Base-by-base conservation (phyloP, 2,329 filamentous ascomycete genomes). In the Sarocladiaceae sp. region DNA sequence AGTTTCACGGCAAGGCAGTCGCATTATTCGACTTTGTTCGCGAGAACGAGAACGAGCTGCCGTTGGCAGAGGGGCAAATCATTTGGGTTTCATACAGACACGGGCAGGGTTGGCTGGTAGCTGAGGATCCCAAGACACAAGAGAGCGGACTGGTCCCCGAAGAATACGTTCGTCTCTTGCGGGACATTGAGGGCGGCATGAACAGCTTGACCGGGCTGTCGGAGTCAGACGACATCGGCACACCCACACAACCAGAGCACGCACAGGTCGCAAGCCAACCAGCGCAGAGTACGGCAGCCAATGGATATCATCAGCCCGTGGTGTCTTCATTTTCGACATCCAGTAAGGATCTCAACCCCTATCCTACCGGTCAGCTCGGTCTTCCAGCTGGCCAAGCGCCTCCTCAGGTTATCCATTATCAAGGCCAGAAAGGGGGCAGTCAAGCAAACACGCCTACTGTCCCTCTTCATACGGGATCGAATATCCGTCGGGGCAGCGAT, bases 71-170 rank as follows among this genome's bases (percentile, higher is more conserved):
- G 65, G 93, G 93, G 5, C 93, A 98, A 59, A 88, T 96, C 46
- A 95, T 98, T 46, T 85, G 93, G 72, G 90, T 98, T 19, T 95
- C 88, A 13, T 98, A 97, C 63, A 79, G 93, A 33, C 90, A 97
- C 59, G 91, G 91, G 13, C 89, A 97, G 65, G 93, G 93, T 45
- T 98, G 93, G 93, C 74, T 98, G 43, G 93, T 98, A 19, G 93
- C 93, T 3, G 88, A 96, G 66, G 93, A 98, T 58, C 90, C 91
- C 11, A 90, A 88, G 63, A 96, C 89, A 1, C 88, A 81, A 52
- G 93, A 98, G 66, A 95, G 88, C 57, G 93, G 93, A 1, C 74
- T 98, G 27, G 93, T 98, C 2, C 93, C 93, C 0, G 93, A 98
- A 64, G 90, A 94, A 63, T 98, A 97, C 59, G 93, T 98, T 33